Conservation (phyloP, 768 basidiomycete species). For the Leccinum rimulosum region DNA sequence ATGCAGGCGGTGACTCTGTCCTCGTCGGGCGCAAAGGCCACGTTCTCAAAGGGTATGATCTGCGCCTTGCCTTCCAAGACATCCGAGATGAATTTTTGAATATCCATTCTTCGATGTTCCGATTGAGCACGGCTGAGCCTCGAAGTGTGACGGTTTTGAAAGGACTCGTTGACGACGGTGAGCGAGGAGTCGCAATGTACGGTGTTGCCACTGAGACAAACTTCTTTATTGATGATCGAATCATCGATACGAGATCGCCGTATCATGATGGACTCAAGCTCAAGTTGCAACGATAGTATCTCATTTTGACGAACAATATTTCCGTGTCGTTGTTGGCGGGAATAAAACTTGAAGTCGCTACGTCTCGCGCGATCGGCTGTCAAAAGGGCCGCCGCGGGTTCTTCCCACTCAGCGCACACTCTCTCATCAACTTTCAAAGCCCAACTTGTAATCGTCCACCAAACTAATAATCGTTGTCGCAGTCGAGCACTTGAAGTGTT, state of each 20-base stretch:
- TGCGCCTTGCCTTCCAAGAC: constrained; percentile 29
- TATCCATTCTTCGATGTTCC: constrained; percentile 9
- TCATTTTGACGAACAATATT: neutral
- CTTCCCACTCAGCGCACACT: neutral
- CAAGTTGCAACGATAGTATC: neutral
- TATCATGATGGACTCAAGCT: neutral
- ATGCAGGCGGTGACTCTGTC: constrained; percentile 42
- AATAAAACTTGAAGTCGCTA: too few relatives aligned
- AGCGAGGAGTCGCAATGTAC: neutral
- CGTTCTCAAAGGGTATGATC: constrained; percentile 42
- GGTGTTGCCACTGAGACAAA: neutral
- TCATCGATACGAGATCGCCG: neutral
- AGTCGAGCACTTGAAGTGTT: neutral
- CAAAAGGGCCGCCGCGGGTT: neutral
- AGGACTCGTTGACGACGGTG: constrained; percentile 1
- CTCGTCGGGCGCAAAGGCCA: constrained; percentile 35
- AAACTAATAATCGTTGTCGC: neutral
- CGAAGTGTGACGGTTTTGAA: constrained; percentile 2
- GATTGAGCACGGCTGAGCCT: neutral
- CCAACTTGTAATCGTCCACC: neutral
- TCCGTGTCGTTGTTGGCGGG: neutral
- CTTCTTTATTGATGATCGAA: neutral
- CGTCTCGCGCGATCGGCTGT: neutral
- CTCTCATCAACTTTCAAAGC: neutral
- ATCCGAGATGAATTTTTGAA: constrained; percentile 13